Base-by-base conservation (phyloP, 2,329 filamentous ascomycete genomes). In the Xylariaceae sp. region DNA sequence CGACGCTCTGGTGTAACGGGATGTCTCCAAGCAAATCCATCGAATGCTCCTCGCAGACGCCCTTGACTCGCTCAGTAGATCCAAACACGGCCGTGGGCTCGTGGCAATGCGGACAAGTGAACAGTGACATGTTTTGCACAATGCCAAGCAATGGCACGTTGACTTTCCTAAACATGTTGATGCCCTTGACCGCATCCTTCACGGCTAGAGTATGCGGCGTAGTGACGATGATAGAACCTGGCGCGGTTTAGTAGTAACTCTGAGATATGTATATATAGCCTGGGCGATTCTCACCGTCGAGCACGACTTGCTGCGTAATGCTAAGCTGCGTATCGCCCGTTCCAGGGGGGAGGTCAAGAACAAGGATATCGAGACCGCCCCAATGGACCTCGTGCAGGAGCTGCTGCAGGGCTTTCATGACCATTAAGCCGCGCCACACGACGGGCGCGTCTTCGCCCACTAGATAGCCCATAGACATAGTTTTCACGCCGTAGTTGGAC, bases 381-480 rank as follows among this genome's bases (percentile, higher is more conserved):
- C 95, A 99, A 50, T 95, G 89, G 0, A 99, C 95, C 65, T 96
- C 91, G 71, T 97, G 93, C 7, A 99, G 83, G 4, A 99, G 85
- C 71, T 99, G 95, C 65, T 97, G 93, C 62, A 99, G 82, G 0
- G 95, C 95, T 70, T 98, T 99, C 82, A 96, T 96, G 14, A 98
- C 90, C 93, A 99, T 97, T 2, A 96, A 83, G 0, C 95, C 95
- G 49, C 95, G 86, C 95, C 95, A 99, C 29, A 95, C 93, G 16
- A 99, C 89, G 0, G 93, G 91, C 4, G 90, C 89, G 10, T 86
- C 82, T 62, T 91, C 88, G 19, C 84, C 85, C 1, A 96, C 86
- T 0, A 99, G 82, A 63, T 96, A 98, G 48, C 95, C 95, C 90
- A 99, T 98, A 0, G 93, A 97, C 95, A 99, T 99, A 52, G 92